Base-by-base conservation (phyloP, 805 yeast genomes). In the Torulaspora microellipsoides region DNA sequence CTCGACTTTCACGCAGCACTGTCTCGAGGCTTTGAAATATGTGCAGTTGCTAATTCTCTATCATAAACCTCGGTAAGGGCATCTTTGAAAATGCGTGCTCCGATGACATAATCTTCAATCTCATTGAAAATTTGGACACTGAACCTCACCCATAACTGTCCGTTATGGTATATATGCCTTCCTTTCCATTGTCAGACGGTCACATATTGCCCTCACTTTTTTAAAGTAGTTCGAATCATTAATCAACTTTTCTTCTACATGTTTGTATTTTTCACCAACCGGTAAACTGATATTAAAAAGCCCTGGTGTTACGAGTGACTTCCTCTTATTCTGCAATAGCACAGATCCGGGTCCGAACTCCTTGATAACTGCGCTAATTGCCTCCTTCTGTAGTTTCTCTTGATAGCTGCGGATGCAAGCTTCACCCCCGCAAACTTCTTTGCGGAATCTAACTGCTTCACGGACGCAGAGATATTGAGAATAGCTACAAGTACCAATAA, bases 51-150 rank as follows among this genome's bases (percentile, higher is more conserved):
- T 20, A 20, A 20, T 36, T 46, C 48, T 28, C 46, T 46, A 10
- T 38, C 39, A 14, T 50, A 51, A 23, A 49, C 59, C 13, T 54
- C 55, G 5, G 60, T 53, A 13, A 72, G 44, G 8, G 59, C 63
- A 13, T 64, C 54, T 20, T 64, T 53, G 27, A 79, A 54, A 2
- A 62, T 62, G 14, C 67, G 65, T 20, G 74, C 67, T 3, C 78
- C 82, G 37, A 63, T 59, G 27, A 66, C 65, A 57, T 70, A 81
- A 52, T 83, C 89, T 5, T 64, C 64, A 12, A 75, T 50, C 36
- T 79, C 83, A 48, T 78, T 75, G 59, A 80, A 83, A 8, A 80
- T 62, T 53, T 80, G 84, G 20, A 80, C 80, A 42, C 82, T 73
- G 49, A 80, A 75, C 48, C 91, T 70, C 20, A 67, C 62, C 62